Percentiles rank a stretch among this genome's conserved stretches.
phyloP scores from a whole-genome alignment of 2,329 filamentous ascomycete genomes.

The Byssothecium circinans region DNA sequence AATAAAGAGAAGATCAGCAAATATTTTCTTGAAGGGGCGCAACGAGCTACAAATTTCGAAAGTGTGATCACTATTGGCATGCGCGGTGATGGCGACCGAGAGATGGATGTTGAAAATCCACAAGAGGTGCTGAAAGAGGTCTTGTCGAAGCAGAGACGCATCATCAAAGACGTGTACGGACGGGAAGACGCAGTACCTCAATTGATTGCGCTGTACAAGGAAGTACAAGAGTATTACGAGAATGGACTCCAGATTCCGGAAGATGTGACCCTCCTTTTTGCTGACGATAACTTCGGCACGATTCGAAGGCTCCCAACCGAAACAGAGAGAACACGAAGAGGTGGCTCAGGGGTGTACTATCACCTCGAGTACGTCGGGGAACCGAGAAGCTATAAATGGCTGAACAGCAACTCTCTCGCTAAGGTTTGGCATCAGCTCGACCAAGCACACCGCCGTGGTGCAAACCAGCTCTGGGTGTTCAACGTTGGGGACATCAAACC shows the following conservation, averaged over 20 bases:
- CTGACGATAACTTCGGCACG: constrained; percentile 69
- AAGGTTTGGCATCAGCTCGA: constrained; percentile 17
- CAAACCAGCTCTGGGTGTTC: constrained; percentile 61
- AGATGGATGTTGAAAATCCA: constrained; percentile 6
- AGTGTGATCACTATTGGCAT: constrained; percentile 66
- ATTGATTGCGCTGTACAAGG: constrained; percentile 57
- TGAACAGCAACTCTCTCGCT: constrained; percentile 52
- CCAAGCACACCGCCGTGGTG: constrained; percentile 15
- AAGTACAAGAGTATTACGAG: constrained; percentile 68
- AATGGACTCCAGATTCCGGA: constrained; percentile 63
- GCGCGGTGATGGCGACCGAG: constrained; percentile 59
- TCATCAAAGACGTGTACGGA: constrained; percentile 14
- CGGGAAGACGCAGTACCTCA: constrained; percentile 13
- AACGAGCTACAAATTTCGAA: constrained; percentile 61
- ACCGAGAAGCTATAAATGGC: constrained; percentile 58
- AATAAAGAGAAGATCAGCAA: constrained; percentile 28
- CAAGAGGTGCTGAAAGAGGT: constrained; percentile 17
- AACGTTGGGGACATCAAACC: constrained; percentile 67
- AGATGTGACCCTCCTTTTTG: constrained; percentile 67
- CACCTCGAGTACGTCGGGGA: constrained; percentile 63
- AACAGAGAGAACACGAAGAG: constrained; percentile 57
- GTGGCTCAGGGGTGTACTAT: constrained; percentile 66
- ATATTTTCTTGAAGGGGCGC: constrained; percentile 28
- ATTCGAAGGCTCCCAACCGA: constrained; percentile 60
- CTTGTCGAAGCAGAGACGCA: constrained; percentile 14